These are phyloP conservation scores for Amniculicola lignicola DNA, from an alignment of 495 filamentous ascomycete genomes.

Conservation along the genomic window DNA sequence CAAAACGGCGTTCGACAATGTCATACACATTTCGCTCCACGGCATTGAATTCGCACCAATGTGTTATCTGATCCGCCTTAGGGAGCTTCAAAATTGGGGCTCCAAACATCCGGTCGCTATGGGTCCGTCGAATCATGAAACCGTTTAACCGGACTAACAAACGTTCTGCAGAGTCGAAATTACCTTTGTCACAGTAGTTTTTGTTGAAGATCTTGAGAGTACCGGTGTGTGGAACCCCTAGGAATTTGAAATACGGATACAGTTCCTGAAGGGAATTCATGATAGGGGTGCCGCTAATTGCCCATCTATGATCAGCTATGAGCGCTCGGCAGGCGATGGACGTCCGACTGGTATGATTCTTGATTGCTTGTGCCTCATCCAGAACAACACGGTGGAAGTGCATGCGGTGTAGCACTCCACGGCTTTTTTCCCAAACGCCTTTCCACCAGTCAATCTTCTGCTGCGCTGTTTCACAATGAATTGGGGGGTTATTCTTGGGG, in stretches of 20 bases:
- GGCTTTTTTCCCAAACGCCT: constrained; percentile 36
- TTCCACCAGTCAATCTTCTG: constrained; percentile 44
- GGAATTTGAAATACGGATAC: constrained; percentile 61
- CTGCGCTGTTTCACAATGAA: constrained; percentile 28
- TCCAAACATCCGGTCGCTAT: constrained; percentile 52
- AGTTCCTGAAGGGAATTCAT: constrained; percentile 52
- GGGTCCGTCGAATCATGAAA: constrained; percentile 55
- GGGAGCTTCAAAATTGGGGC: constrained; percentile 58
- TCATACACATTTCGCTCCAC: constrained; percentile 53
- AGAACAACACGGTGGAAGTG: constrained; percentile 56
- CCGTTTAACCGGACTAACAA: constrained; percentile 37
- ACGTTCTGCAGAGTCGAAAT: constrained; percentile 40
- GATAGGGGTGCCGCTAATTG: constrained; percentile 61
- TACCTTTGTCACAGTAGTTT: constrained; percentile 46
- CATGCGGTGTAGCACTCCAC: constrained; percentile 49
- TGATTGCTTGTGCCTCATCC: constrained; percentile 63
- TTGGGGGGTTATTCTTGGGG: constrained; percentile 41
- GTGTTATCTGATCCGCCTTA: constrained; percentile 36
- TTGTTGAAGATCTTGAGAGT: constrained; percentile 47
- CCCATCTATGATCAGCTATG: constrained; percentile 55
- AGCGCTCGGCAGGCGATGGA: constrained; percentile 55
- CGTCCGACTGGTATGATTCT: constrained; percentile 51
- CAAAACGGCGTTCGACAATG: constrained; percentile 42
- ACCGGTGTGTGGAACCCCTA: constrained; percentile 48
- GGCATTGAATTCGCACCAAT: constrained; percentile 45